Evolutionary conservation across 257 asterid genomes (phyloP).

Genomic region (Phtheirospermum japonicum): DNA sequence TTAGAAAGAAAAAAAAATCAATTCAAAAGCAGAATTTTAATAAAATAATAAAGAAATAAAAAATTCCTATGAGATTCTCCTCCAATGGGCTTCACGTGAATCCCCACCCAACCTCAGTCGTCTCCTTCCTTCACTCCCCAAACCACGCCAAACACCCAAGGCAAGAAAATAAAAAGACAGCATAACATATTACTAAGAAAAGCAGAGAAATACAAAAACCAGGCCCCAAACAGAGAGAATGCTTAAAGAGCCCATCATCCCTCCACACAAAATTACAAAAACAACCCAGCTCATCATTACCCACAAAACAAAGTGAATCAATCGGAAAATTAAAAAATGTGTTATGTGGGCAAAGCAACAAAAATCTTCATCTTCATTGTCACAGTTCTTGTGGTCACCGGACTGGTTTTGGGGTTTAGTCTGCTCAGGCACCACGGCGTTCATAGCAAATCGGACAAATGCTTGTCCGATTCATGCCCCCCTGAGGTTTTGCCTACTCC

Average conservation of each 20-base stretch:
- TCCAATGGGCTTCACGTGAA: background rate
- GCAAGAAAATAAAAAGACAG: background rate
- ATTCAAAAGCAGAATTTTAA: too few species aligned
- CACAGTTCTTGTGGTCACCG: constrained; percentile 51
- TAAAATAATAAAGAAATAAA: too few species aligned
- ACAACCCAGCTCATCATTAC: background rate
- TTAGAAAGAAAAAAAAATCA: too few species aligned
- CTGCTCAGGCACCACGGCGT: constrained; percentile 36
- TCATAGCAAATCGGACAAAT: constrained; percentile 28
- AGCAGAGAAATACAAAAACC: background rate
- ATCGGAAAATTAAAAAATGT: constrained; percentile 33
- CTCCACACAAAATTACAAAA: background rate
- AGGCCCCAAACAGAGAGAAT: too few species aligned
- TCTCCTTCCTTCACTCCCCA: background rate
- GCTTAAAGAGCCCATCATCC: too few species aligned
- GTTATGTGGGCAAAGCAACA: constrained; percentile 91
- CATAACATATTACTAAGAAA: background rate
- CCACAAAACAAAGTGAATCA: background rate
- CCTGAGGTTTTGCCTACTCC: constrained; percentile 38
- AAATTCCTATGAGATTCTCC: too few species aligned
- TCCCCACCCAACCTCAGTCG: background rate
- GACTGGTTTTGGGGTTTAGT: constrained; percentile 59
- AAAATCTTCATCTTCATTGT: constrained; percentile 90
- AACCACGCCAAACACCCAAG: background rate
- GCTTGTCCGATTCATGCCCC: constrained; percentile 52